These are phyloP conservation scores for Suillus decipiens DNA, from an alignment of 768 basidiomycete species.

Conservation along the genomic window DNA sequence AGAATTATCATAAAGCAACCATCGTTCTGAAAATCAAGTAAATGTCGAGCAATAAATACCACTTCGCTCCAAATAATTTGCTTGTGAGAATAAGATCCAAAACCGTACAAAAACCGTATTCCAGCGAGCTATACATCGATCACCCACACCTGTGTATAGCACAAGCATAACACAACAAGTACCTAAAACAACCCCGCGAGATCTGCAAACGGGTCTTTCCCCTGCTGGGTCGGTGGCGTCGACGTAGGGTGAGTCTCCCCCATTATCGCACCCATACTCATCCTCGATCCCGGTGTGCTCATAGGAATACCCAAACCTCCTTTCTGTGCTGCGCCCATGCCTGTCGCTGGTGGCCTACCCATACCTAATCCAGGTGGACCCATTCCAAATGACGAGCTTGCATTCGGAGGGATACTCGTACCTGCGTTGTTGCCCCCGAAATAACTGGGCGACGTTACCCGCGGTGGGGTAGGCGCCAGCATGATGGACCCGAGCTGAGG, in stretches of 20 bases:
- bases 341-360: slow-evolving; percentile 8
- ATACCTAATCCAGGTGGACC: slow-evolving; percentile 18
- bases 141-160: neutral
- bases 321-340: neutral
- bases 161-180: neutral
- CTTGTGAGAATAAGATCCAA: neutral
- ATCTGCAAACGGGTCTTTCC: slow-evolving; percentile 86
- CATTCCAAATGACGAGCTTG: slow-evolving; percentile 10
- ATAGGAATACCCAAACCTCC: neutral
- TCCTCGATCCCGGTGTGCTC: slow-evolving; percentile 6
- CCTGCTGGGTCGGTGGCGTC: slow-evolving; percentile 33
- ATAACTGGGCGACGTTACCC: slow-evolving; percentile 25
- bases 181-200: slow-evolving; percentile 70
- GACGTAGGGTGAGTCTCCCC: slow-evolving; percentile 27
- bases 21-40: too few species aligned
- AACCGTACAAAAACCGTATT: neutral
- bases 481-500: slow-evolving; percentile 41
- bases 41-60: too few species aligned
- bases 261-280: slow-evolving; percentile 6
- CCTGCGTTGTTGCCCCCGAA: slow-evolving; percentile 20
- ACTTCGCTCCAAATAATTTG: neutral
- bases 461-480: slow-evolving; percentile 40
- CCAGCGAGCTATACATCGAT: neutral
- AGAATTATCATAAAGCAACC: too few species aligned
- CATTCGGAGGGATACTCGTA: slow-evolving; percentile 10